Conservation (phyloP, 2,329 filamentous ascomycete genomes). For the Metarhizium anisopliae region DNA sequence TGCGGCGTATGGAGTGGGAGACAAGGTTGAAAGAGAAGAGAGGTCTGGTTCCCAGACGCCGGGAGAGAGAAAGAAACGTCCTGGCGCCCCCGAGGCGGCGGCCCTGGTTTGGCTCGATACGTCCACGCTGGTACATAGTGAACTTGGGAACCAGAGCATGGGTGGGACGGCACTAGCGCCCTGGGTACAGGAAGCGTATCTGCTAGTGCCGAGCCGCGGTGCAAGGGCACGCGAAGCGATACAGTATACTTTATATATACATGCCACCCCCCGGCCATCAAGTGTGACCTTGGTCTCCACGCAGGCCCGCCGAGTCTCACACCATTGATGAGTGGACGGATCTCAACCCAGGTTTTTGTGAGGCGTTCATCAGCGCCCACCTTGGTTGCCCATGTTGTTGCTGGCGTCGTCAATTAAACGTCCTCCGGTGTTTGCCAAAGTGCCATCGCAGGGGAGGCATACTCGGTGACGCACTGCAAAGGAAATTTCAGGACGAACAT, state of each 20-base stretch:
- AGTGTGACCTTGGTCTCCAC: conserved; percentile 26
- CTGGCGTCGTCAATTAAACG: neutral
- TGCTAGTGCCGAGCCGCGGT: conserved; percentile 12
- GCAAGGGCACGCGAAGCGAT: conserved; percentile 6
- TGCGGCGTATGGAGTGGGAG: conserved; percentile 18
- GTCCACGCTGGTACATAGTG: conserved; percentile 18
- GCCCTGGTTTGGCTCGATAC: conserved; percentile 25
- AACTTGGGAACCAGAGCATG: conserved; percentile 16
- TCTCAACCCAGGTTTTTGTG: conserved; percentile 27
- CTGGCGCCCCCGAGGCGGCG: conserved; percentile 27
- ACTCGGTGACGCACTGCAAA: neutral
- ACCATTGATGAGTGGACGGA: conserved; percentile 29
- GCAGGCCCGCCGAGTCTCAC: conserved; percentile 27
- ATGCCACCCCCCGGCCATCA: conserved; percentile 19
- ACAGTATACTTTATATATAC: conserved; percentile 22
- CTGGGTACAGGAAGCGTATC: conserved; percentile 17
- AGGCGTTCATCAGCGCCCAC: conserved; percentile 20
- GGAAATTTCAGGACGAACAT: neutral
- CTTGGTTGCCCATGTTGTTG: neutral
- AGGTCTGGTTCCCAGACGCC: conserved; percentile 24
- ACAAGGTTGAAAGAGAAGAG: conserved; percentile 25
- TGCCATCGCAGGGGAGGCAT: neutral
- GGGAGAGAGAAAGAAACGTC: conserved; percentile 29
- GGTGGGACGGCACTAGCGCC: conserved; percentile 26
- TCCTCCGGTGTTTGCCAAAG: neutral